Evolutionary conservation across 1,284 basidiomycete species (phyloP), one percentile per base, ranked within the genome.

Genomic region (Tetrapyrgos nigripes): DNA sequence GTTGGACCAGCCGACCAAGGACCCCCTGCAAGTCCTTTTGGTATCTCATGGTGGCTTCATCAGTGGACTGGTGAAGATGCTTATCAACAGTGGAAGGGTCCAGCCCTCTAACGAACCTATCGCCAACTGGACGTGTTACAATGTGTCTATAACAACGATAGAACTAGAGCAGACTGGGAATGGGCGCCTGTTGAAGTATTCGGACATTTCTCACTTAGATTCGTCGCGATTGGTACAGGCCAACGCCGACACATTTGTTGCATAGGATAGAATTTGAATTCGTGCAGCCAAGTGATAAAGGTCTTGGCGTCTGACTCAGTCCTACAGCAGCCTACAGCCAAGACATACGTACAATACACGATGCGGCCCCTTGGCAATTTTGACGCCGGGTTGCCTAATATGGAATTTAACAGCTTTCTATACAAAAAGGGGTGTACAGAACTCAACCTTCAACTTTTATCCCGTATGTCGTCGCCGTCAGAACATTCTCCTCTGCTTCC

Each of bases 41-140:
- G 82, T 85, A 55, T 83, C 85, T 37, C 90, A 93, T 61, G 89
- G 88, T 2, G 89, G 83, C 0, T 79, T 83, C 64, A 89, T 92
- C 60, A 71, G 74, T 21, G 75, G 76, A 17, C 76, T 92, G 49
- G 70, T 88, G 52, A 76, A 74, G 31, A 73, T 68, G 44, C 68
- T 91, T 64, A 62, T 83, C 19, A 72, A 72, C 11, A 77, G 75
- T 44, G 69, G 77, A 37, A 70, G 75, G 62, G 60, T 83, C 37
- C 64, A 60, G 44, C 75, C 71, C 54, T 78, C 66, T 40, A 57
- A 66, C n/a, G 82, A 78, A 1, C 78, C 85, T 28, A 64, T 68
- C 27, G 67, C 46, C 4, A 51, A 84, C n/a, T 73, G 73, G 57
- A 70, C 66, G 48, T 86, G 81, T 65, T 70, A 74, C 55, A 92